Base-by-base conservation (phyloP, 192 early-diverging fungal species). In the Coemansia sp. region DNA sequence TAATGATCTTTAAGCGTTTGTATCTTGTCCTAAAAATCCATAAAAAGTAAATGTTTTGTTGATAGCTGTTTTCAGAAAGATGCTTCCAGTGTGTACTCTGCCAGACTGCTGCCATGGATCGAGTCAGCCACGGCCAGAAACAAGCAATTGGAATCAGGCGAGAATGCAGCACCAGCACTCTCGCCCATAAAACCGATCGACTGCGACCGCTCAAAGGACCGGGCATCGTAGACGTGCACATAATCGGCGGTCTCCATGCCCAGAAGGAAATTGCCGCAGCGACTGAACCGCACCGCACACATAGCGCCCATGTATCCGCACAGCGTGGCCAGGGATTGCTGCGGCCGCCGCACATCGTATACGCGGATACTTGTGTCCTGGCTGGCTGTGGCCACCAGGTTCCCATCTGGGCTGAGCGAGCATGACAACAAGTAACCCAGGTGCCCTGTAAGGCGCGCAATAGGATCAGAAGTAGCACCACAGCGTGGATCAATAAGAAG, bases 241-340 rank as follows among this genome's bases (percentile, higher is more conserved):
- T 74, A 74, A 64, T 83, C 82, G 2, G 74, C 74, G 0, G 78
- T 62, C 57, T 83, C 82, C n/a, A 74, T 71, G 7, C 71, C 64
- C 30, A 70, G 27, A 31, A 83, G 65, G 50, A 64, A 72, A 14
- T 62, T 54, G 10, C 78, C 82, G 45, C 68, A 65, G 20, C 61
- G 2, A 52, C 74, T 77, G 34, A 80, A 83, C 54, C 47, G 42
- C 19, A 80, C 67, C 1, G 61, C 36, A 9, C 74, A 78, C 64
- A 83, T 73, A 5, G 82, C 78, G 22, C 74, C 72, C 23, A 83
- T 55, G 33, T 74, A 50, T 8, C 77, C 71, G 20, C 67, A 62
- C 36, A 81, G 30, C 8, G 67, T 55, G 29, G 62, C 65, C 30
- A 76, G 33, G 8, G 81, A 1, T 2, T 44, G 33, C 14, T 55